Percentiles rank a stretch among this genome's conserved stretches.
These are phyloP conservation scores for Erysimum cheiri DNA, from an alignment of 441 rosid genomes.

Conservation along the genomic window DNA sequence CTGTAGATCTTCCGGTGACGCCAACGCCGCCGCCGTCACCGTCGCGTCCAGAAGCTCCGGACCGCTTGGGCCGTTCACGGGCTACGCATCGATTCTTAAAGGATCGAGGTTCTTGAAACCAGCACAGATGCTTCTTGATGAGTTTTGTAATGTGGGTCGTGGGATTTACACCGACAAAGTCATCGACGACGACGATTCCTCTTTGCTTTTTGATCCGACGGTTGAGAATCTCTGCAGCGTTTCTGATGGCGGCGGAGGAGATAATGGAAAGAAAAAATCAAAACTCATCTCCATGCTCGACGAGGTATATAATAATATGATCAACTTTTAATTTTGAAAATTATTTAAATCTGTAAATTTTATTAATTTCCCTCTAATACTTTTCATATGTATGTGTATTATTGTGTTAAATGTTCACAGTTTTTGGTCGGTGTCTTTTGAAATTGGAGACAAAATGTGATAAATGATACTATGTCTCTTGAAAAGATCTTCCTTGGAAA, in stretches of 20 bases:
- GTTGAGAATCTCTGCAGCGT: conserved; percentile 51
- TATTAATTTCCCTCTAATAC: background rate
- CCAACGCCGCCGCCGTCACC: conserved; percentile 45
- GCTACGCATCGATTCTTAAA: conserved; percentile 78
- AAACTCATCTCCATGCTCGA: conserved; percentile 84
- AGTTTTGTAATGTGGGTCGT: conserved; percentile 72
- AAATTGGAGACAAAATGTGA: conserved; percentile 42
- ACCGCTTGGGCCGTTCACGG: conserved; percentile 73
- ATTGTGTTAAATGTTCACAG: conserved; percentile 30
- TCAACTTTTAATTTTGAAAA: background rate
- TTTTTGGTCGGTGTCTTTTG: conserved; percentile 43
- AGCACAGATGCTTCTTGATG: conserved; percentile 80
- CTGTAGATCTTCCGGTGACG: conserved; percentile 54
- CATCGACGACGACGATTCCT: conserved; percentile 50
- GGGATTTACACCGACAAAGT: conserved; percentile 56
- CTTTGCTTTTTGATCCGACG: conserved; percentile 64
- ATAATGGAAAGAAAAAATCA: conserved; percentile 70
- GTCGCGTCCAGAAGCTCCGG: conserved; percentile 36
- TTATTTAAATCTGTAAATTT: background rate
- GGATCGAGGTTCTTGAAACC: conserved; percentile 88
- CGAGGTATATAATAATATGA: conserved; percentile 63
- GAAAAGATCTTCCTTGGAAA: conserved; percentile 47
- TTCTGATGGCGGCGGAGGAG: conserved; percentile 53
- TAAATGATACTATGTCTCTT: conserved; percentile 37
- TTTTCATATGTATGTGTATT: conserved; percentile 8